A percentile compares a stretch with the other conserved stretches of the same genome.
Conservation (phyloP, 176 grass and related monocot genomes). For the Carex kokanica region DNA sequence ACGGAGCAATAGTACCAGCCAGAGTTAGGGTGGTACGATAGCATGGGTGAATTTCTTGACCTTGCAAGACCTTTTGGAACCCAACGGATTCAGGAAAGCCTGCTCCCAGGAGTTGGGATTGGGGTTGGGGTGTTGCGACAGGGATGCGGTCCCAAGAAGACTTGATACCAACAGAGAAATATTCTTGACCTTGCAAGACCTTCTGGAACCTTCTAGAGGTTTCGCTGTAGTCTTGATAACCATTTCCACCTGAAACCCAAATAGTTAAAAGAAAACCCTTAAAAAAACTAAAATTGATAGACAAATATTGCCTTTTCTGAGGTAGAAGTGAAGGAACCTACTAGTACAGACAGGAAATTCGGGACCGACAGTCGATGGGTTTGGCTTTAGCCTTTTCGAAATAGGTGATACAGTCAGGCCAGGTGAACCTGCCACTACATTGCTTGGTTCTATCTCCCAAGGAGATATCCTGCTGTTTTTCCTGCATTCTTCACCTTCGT, state of each 20-base stretch:
- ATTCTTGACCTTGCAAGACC: slow-evolving; percentile 99
- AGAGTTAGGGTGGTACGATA: slow-evolving; percentile 16
- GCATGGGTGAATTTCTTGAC: slow-evolving; percentile 92
- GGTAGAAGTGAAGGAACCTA: slow-evolving; percentile 38
- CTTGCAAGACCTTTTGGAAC: slow-evolving; percentile 99
- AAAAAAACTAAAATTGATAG: not conserved
- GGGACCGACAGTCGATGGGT: slow-evolving; percentile 35
- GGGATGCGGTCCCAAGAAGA: slow-evolving; percentile 30
- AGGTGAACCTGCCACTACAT: slow-evolving; percentile 51
- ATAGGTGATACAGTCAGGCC: slow-evolving; percentile 24
- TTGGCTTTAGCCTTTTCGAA: slow-evolving; percentile 71
- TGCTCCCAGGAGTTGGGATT: slow-evolving; percentile 46
- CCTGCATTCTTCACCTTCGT: slow-evolving; percentile 49
- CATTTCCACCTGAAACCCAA: slow-evolving; percentile 61
- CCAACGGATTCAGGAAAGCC: slow-evolving; percentile 83
- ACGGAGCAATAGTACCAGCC: not conserved
- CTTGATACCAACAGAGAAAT: slow-evolving; percentile 41
- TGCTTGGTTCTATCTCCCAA: slow-evolving; percentile 83
- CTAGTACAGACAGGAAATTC: slow-evolving; percentile 43
- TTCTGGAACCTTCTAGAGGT: slow-evolving; percentile 74
- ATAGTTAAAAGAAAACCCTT: not conserved
- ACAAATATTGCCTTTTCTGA: not conserved
- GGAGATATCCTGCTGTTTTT: slow-evolving; percentile 64
- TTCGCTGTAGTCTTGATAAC: slow-evolving; percentile 54
- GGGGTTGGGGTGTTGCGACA: slow-evolving; percentile 21